These are phyloP conservation scores for Hymenotorrendiella dingleyae DNA, from an alignment of 2,329 filamentous ascomycete species.

Conservation along the genomic window DNA sequence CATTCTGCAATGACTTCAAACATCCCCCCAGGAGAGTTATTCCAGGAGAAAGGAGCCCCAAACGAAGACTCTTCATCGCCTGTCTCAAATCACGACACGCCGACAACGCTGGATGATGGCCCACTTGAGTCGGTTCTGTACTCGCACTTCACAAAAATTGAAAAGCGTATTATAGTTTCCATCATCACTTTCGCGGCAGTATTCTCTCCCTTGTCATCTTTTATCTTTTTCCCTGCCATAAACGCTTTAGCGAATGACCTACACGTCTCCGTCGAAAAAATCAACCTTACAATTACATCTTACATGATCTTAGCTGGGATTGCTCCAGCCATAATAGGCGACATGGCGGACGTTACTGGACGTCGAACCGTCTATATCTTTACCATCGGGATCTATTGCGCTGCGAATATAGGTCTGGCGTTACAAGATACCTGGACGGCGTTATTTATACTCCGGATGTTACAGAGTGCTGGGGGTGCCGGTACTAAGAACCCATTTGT, in stretches of 20 bases:
- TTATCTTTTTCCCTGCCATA: slow-evolving; percentile 37
- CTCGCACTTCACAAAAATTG: slow-evolving; percentile 3
- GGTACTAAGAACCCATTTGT: background rate
- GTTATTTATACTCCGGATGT: slow-evolving; percentile 45
- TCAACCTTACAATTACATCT: slow-evolving; percentile 11
- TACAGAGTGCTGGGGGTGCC: slow-evolving; percentile 47
- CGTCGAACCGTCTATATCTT: slow-evolving; percentile 47
- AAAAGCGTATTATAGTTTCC: slow-evolving; percentile 21
- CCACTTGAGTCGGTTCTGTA: slow-evolving; percentile 1
- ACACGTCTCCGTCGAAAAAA: slow-evolving; percentile 24
- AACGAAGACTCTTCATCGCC: too few species aligned
- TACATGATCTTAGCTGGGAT: slow-evolving; percentile 43
- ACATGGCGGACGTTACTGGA: slow-evolving; percentile 52
- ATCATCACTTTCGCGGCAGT: slow-evolving; percentile 19
- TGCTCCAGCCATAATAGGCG: slow-evolving; percentile 9
- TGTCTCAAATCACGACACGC: too few species aligned
- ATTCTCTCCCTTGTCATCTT: slow-evolving; percentile 26
- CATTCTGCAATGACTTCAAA: too few species aligned
- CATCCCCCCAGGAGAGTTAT: too few species aligned
- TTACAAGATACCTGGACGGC: slow-evolving; percentile 41
- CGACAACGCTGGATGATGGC: too few species aligned
- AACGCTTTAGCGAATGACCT: slow-evolving; percentile 37
- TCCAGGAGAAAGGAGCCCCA: too few species aligned
- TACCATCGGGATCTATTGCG: slow-evolving; percentile 46
- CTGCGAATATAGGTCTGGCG: slow-evolving; percentile 48